Evolutionary conservation across 148 eudicot species (phyloP), one percentile per base, ranked within the genome.

Genomic region (Persicaria tinctoria): DNA sequence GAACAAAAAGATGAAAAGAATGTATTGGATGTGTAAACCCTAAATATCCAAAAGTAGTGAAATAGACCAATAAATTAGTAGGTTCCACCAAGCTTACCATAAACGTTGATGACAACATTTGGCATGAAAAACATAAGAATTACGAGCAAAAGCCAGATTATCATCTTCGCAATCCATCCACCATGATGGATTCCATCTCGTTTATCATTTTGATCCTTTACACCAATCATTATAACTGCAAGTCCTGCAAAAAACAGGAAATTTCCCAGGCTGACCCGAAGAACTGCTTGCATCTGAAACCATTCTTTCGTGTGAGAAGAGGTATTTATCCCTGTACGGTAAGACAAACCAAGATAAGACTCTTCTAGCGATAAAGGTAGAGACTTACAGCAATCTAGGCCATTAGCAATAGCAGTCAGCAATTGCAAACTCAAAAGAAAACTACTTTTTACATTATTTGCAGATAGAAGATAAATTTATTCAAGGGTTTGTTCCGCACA

Each of bases 161-260:
- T 68, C 83, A 95, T 76, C 89, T 95, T 95, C 32, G 77, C 87
- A 74, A 80, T 78, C 99, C 99, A 95, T 83, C 97, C 99, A 81
- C 97, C 97, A 80, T 95, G 99, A 80, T 95, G 99, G 92, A 85
- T 87, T 60, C 92, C 84, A 83, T 95, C 99, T 44, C 99, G 97
- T 78, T 76, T 83, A 77, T 95, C 99, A 73, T 95, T 95, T 79
- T 92, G 97, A 80, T 95, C 99, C 81, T 95, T 95, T 23, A 95
- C 86, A 23, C 99, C 97, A 75, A 95, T 95, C 99, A 95, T 95
- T 41, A 95, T 76, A 69, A 92, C 68, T 44, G 99, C 86, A 80
- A 95, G 86, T 69, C 81, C 83, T 49, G 78, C 80, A 74, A 95
- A 95, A 81, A 95, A 95, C 82, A 95, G 84, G 79, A 85, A 92